Percentiles rank a stretch among this genome's conserved stretches.
Evolutionary conservation across 805 yeast species (phyloP).

Genomic region (Starmera amethionina): DNA sequence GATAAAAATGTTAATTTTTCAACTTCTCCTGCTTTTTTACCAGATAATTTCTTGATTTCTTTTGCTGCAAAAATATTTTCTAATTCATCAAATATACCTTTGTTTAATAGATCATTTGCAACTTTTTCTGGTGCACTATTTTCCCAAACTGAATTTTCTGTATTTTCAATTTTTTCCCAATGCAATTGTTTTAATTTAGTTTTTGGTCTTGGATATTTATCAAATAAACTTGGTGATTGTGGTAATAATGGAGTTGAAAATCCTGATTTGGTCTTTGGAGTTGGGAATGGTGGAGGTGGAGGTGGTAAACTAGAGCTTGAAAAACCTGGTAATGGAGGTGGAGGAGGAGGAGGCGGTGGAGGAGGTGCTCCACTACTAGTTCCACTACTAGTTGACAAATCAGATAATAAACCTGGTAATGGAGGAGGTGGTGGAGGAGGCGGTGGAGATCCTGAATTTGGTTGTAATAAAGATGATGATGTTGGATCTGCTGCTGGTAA

Average conservation of each 20-base stretch:
- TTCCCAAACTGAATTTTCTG: constrained; percentile 58
- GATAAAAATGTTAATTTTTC: constrained; percentile 49
- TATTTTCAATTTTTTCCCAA: constrained; percentile 65
- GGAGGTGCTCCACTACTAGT: constrained; percentile 21
- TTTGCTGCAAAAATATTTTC: constrained; percentile 46
- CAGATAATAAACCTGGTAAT: constrained; percentile 24
- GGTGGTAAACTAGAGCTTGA: constrained; percentile 11
- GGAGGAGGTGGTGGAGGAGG: constrained; percentile 27
- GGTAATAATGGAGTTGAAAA: constrained; percentile 17
- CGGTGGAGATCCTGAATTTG: constrained; percentile 8
- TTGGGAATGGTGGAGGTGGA: constrained; percentile 21
- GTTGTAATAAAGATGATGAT: constrained; percentile 16
- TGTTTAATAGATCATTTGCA: constrained; percentile 39
- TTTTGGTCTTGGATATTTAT: constrained; percentile 36
- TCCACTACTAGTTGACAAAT: constrained; percentile 19
- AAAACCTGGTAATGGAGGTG: constrained; percentile 16
- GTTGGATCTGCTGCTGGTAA: constrained; percentile 1
- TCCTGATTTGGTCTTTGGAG: constrained; percentile 9
- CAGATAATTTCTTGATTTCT: constrained; percentile 23
- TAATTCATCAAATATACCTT: constrained; percentile 58
- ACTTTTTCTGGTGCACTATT: constrained; percentile 31
- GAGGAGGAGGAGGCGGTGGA: constrained; percentile 26
- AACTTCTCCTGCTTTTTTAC: constrained; percentile 32
- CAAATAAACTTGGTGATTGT: constrained; percentile 19
- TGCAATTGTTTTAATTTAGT: constrained; percentile 67